Evolutionary conservation across 345 rosid species (phyloP), one percentile per base, ranked within the genome.

Genomic region (Populus davidiana): DNA sequence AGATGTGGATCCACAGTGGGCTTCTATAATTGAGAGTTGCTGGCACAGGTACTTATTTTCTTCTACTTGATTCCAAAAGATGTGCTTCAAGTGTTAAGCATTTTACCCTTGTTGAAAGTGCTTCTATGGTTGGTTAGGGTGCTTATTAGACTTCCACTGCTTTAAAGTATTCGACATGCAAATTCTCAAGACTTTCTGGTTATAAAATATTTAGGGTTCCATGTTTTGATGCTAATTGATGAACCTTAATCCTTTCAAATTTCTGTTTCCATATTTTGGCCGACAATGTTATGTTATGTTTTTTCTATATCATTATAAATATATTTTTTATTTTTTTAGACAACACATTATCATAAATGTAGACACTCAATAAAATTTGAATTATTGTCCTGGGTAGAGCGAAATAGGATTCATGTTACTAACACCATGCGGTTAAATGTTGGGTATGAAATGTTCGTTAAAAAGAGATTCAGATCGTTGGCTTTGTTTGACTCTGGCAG

Each of bases 21-120:
- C 89, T 78, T 85, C 96, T 59, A 73, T 92, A 52, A 89, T 90
- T 61, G 96, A 93, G 89, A 92, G 93, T 86, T 96, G 99, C 86
- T 96, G 99, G 94, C 90, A 87, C 86, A 92, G 91, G 99, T 93
- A 69, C 83, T 78, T 81, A 44, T 62, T 71, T 74, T 75, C 54
- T 70, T 61, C 36, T 16, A 29, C 61, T 69, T 43, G 73, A 18
- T 44, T 65, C 69, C 67, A 54, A 14, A 59, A 67, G 13, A 67
- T 64, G n/a, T 29, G 64, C 49, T 62, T 69, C 64, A 29, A 74
- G 56, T 27, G n/a, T 54, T 25, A 31, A 35, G 39, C 14, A 27
- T 67, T 52, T 54, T 5, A 21, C 29, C 61, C 31, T 16, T 39
- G 54, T 33, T 23, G 27, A 43, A n/a, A 29, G 50, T n/a, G 27